phyloP scores from a whole-genome alignment of 2,329 filamentous ascomycete genomes.

The Ophiostoma montium region DNA sequence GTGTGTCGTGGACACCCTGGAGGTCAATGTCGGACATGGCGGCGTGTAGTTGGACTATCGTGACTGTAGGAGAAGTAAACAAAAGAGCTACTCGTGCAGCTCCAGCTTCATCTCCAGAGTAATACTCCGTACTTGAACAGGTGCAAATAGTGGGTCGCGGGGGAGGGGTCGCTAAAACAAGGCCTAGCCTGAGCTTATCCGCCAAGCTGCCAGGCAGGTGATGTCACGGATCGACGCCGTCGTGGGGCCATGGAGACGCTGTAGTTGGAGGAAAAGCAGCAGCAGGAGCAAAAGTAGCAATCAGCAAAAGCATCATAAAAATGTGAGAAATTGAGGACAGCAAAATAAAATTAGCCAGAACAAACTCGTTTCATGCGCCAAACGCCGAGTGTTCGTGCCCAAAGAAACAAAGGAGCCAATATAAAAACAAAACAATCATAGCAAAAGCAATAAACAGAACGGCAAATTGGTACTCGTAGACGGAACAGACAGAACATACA shows the following conservation, averaged over 20 bases:
- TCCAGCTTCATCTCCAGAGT: too few species aligned
- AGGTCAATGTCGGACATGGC: slow-evolving; percentile 32
- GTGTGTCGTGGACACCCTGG: slow-evolving; percentile 45
- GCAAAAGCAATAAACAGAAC: not conserved
- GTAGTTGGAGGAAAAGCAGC: too few species aligned
- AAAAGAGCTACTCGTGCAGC: too few species aligned
- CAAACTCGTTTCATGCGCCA: slow-evolving; percentile 7
- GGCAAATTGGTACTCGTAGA: too few species aligned
- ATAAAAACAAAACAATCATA: not conserved
- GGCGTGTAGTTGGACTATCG: too few species aligned
- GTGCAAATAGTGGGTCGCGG: slow-evolving; percentile 7
- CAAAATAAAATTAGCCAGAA: not conserved
- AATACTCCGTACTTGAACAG: too few species aligned
- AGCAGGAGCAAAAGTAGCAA: too few species aligned
- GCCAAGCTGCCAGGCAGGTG: slow-evolving; percentile 1
- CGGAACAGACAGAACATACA: not conserved
- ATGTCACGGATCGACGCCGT: slow-evolving; percentile 8
- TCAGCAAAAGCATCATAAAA: too few species aligned
- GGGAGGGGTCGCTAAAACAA: slow-evolving; percentile 7
- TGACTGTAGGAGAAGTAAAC: too few species aligned
- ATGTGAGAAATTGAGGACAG: not conserved
- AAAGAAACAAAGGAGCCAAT: not conserved
- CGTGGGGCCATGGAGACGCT: too few species aligned
- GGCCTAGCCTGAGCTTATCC: not conserved
- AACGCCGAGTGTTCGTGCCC: not conserved